Base-by-base conservation (phyloP, 192 early-diverging fungal genomes). In the Rhizoclosmatium sp. region DNA sequence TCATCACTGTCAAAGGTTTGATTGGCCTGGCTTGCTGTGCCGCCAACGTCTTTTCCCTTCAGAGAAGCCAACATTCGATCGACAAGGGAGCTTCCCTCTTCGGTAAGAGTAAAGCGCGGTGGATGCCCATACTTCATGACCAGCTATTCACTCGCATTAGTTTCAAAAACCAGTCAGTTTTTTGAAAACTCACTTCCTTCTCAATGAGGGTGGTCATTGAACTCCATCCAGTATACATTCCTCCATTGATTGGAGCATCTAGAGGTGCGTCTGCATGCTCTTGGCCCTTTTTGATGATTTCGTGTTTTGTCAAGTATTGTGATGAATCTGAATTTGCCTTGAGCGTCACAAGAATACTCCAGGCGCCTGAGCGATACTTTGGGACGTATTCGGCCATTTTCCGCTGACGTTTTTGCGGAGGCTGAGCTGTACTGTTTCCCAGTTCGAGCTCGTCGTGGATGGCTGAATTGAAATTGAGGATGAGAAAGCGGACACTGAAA, bases 321-420 rank as follows among this genome's bases (percentile, higher is more conserved):
- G 82, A n/a, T 61, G 77, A 75, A 54, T 87, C 64, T 31, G 31
- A 31, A 31, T 31, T 31, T 47, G 83, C 23, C 67, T 88, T 81
- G 40, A 97, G 78, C 7, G 92, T 85, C 0, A 96, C 74, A 40
- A 98, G 82, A 46, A 98, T 91, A 2, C 91, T 94, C 82, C 95
- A 98, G 2, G 91, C 88, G 3, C 93, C 95, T 0, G 93, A 92
- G 2, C 95, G 88, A 72, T 91, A 92, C 46, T 85, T 70, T 40
- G 96, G 96, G 40, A 96, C 85, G 76, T 98, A 98, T 2, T 76
- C 77, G 10, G 71, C 12, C 4, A 62, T 1, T 3, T 21, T 45
- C 21, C 59, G 4, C 4, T 41, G 21, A 4, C 62, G 58, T 46
- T 61, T 75, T 16, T 42, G 4, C 31, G 31, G 31, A 31, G 31